Percentiles rank a stretch among this genome's conserved stretches.
Evolutionary conservation across 371 early-diverging fungal species (phyloP).

Genomic region (Dinochytrium kinnereticum): DNA sequence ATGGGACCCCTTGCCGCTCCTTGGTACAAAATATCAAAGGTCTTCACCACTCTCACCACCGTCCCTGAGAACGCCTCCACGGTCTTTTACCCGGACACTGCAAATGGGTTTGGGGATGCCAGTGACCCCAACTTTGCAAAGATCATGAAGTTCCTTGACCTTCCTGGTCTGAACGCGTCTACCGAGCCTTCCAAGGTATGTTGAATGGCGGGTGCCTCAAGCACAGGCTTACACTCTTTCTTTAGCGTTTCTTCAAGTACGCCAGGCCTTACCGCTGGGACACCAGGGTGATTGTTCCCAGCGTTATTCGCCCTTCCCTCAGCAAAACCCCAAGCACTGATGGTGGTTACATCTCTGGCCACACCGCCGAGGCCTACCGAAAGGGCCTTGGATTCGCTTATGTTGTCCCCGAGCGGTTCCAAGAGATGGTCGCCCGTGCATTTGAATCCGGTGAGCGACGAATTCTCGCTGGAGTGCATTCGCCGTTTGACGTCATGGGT

Average conservation of each 20-base stretch:
- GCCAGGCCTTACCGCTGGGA: slow-evolving; percentile 36
- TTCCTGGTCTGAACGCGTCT: slow-evolving; percentile 17
- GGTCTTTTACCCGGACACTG: slow-evolving; percentile 9
- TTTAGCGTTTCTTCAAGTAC: slow-evolving; percentile 38
- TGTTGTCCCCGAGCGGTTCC: slow-evolving; percentile 32
- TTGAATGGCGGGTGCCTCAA: too few species aligned
- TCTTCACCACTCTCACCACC: slow-evolving; percentile 26
- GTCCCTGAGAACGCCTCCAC: slow-evolving; percentile 23
- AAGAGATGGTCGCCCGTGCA: slow-evolving; percentile 27
- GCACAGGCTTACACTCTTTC: too few species aligned
- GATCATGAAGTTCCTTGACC: slow-evolving; percentile 6
- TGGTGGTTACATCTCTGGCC: slow-evolving; percentile 22
- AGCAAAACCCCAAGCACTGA: slow-evolving; percentile 21
- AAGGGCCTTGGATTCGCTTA: slow-evolving; percentile 27
- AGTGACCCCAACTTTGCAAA: slow-evolving; percentile 20
- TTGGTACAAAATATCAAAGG: slow-evolving; percentile 16
- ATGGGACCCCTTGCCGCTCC: slow-evolving; percentile 23
- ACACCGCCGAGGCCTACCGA: slow-evolving; percentile 33
- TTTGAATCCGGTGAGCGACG: slow-evolving; percentile 20
- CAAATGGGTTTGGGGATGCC: slow-evolving; percentile 12
- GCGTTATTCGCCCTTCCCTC: slow-evolving; percentile 29
- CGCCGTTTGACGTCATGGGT: slow-evolving; percentile 32
- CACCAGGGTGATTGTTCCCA: slow-evolving; percentile 21
- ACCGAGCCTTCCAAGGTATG: slow-evolving; percentile 36
- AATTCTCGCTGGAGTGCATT: slow-evolving; percentile 31